Evolutionary conservation across 352 stramenopile species (phyloP).

Genomic region (Phytopythium litorale): DNA sequence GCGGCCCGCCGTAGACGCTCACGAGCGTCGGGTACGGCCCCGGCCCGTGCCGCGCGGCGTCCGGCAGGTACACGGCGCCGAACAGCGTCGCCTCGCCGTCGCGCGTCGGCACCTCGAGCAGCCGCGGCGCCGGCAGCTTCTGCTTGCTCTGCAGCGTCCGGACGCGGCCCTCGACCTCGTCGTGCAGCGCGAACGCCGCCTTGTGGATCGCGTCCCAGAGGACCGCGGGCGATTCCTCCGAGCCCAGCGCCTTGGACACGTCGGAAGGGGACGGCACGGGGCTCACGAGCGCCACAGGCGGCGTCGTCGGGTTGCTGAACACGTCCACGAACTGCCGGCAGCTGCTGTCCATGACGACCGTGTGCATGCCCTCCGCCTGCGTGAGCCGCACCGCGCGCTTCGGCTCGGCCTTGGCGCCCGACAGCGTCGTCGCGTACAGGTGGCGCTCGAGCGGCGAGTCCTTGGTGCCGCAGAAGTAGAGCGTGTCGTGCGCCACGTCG

Average conservation of each 20-base stretch:
- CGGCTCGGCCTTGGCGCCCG: conserved; percentile 32
- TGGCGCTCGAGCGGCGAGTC: conserved; percentile 90
- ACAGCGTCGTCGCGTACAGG: conserved; percentile 84
- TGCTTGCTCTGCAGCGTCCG: conserved; percentile 32
- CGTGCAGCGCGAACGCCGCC: conserved; percentile 49
- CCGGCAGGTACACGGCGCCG: conserved; percentile 91
- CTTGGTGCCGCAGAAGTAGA: conserved; percentile 88
- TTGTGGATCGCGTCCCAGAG: conserved; percentile 39
- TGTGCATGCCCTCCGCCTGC: conserved; percentile 82
- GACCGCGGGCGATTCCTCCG: conserved; percentile 11
- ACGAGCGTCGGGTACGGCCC: conserved; percentile 95
- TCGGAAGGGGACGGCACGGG: conserved; percentile 30
- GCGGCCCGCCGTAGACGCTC: conserved; percentile 95
- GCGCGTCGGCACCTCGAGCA: conserved; percentile 79
- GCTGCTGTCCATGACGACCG: conserved; percentile 86
- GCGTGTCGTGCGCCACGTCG: conserved; percentile 69
- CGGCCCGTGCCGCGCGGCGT: conserved; percentile 76
- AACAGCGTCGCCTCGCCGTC: conserved; percentile 87
- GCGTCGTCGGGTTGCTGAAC: conserved; percentile 73
- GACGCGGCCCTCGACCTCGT: conserved; percentile 57
- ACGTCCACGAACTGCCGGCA: conserved; percentile 81
- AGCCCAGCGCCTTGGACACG: not conserved
- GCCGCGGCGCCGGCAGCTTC: conserved; percentile 58
- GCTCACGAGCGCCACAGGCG: conserved; percentile 53
- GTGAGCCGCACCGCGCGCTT: conserved; percentile 69